Base-by-base conservation (phyloP, 495 filamentous ascomycete genomes). In the Talaromyces trachyspermus region DNA sequence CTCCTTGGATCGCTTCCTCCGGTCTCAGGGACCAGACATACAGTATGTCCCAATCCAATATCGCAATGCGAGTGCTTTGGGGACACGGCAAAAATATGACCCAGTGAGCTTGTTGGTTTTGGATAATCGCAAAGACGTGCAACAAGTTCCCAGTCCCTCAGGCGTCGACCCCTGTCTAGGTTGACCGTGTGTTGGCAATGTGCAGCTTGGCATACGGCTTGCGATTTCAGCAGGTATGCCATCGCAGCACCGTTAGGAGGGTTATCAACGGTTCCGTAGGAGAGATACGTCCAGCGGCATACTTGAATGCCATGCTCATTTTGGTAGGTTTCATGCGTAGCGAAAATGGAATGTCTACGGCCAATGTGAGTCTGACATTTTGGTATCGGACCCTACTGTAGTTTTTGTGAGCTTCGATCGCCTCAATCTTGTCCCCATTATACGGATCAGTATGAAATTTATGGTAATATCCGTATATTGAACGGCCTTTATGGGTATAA, bases 21-120 rank as follows among this genome's bases (percentile, higher is more conserved):
- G 72, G 72, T 24, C 69, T 57, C 43, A 75, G 15, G 2, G 66
- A 57, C 73, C 73, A 77, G 24, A 77, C 44, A 15, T 68, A 64
- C 10, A 77, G 26, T 1, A 58, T 59, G 46, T 68, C 66, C 73
- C 73, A 77, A 25, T 66, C 67, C 5, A 65, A 65, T 12, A 69
- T 57, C 12, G 71, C 72, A 36, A 77, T 57, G 1, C 71, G 60
- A 25, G 63, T 68, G 5, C 68, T 66, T 1, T 26, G 46, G 52
- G 3, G 73, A 75, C 4, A 63, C 46, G n/a, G 70, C 68, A 20
- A 75, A 59, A 22, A 62, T 56, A 32, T 65, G 68, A 19, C 71
- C 72, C 9, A 68, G 53, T 7, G 66, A 71, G 29, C 59, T 69
- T 5, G 37, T 55, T 14, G 61, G 19, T 37, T 63, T 56, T 38